Percentiles rank a stretch among this genome's conserved stretches.
Evolutionary conservation across 306 rosid genomes (phyloP).

Genomic region (Gillenia trifoliata): DNA sequence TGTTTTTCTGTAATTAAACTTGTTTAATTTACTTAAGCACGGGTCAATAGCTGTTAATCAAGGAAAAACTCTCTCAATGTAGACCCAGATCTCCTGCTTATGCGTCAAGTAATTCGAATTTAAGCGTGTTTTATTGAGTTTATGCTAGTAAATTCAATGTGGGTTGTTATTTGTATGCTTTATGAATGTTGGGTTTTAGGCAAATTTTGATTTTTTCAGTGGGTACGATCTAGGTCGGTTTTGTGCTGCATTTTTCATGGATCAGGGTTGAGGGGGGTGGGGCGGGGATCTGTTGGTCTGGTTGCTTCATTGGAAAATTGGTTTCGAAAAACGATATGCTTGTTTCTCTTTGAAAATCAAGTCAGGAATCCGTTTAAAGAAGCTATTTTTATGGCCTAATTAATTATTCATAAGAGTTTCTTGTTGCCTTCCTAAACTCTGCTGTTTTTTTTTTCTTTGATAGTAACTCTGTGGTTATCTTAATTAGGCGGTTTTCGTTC

Average conservation of each 20-base stretch:
- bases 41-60: neutral
- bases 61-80: neutral
- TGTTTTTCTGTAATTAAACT: neutral
- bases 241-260: neutral
- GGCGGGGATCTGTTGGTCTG: neutral
- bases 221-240: conserved; percentile 10
- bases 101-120: neutral
- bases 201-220: neutral
- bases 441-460: neutral
- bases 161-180: neutral
- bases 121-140: neutral
- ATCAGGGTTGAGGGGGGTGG: neutral
- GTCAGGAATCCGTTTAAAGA: neutral
- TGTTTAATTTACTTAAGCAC: neutral
- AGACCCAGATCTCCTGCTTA: conserved; percentile 12
- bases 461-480: neutral
- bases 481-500: neutral
- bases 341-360: neutral
- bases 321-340: neutral
- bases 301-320: neutral
- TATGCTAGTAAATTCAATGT: neutral
- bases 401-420: neutral
- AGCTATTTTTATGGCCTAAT: neutral
- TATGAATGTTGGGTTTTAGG: neutral
- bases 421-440: neutral